Conservation (phyloP, 208 protist genomes). For the Leishmania aethiopica region DNA sequence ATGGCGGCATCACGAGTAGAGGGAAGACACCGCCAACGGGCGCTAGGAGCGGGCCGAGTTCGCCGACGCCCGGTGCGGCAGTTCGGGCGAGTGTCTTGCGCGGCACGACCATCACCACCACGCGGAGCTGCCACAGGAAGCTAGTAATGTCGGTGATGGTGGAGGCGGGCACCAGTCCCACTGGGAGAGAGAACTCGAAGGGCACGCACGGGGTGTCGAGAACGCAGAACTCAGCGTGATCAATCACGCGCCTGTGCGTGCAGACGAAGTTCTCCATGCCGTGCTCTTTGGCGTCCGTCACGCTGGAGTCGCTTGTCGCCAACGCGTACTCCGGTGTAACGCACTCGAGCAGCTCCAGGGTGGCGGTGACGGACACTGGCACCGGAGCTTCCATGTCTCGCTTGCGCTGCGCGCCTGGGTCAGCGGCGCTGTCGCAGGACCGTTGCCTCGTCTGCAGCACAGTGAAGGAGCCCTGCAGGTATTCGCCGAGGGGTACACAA, state of each 20-base stretch:
- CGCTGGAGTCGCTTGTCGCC: constrained; percentile 12
- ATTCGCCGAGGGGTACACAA: constrained; percentile 40
- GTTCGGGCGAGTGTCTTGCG: constrained; percentile 19
- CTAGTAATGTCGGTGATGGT: constrained; percentile 33
- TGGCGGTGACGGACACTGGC: constrained; percentile 19
- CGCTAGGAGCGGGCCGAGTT: constrained; percentile 26
- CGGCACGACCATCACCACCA: constrained; percentile 22
- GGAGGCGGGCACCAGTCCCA: constrained; percentile 23
- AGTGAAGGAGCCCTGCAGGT: constrained; percentile 41
- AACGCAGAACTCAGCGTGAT: constrained; percentile 20
- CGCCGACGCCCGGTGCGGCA: constrained; percentile 9
- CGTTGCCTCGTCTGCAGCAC: constrained; percentile 10
- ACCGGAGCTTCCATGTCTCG: constrained; percentile 16
- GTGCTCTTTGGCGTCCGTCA: constrained; percentile 13
- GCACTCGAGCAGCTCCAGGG: constrained; percentile 32
- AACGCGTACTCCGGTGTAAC: constrained; percentile 31
- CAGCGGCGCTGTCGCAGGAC: not conserved
- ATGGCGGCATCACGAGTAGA: constrained; percentile 26
- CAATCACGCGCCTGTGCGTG: constrained; percentile 25
- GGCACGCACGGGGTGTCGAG: constrained; percentile 30
- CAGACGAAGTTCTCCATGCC: constrained; percentile 34
- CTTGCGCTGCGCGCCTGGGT: not conserved
- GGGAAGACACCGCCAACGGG: constrained; percentile 25
- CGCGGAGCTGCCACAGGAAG: constrained; percentile 34
- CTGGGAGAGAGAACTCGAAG: constrained; percentile 31